A percentile compares a stretch with the other conserved stretches of the same genome.
These are phyloP conservation scores for Vitis hybrid DNA, from an alignment of 177 flowering plant species.

Conservation along the genomic window DNA sequence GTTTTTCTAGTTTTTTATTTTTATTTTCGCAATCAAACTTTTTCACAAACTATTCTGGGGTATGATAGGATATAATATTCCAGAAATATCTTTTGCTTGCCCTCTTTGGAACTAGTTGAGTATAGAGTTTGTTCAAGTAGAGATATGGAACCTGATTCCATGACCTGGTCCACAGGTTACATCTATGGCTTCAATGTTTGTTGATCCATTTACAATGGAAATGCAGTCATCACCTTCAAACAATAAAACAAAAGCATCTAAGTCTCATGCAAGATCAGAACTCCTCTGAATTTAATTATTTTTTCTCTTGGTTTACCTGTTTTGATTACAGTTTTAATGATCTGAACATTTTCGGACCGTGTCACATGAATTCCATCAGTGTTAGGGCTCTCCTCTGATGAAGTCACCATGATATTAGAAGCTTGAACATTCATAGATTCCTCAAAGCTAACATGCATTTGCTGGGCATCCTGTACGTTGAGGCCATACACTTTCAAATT, in stretches of 20 bases:
- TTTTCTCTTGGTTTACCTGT: constrained; percentile 36
- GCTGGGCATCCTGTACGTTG: constrained; percentile 40
- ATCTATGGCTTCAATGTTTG: constrained; percentile 46
- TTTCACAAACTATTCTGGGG: too few species aligned
- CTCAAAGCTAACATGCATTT: constrained; percentile 48
- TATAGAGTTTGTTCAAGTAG: too few species aligned
- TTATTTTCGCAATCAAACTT: too few species aligned
- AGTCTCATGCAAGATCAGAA: too few species aligned
- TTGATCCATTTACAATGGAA: constrained; percentile 77
- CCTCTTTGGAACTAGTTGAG: too few species aligned
- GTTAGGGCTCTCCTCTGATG: constrained; percentile 71
- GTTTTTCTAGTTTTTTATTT: too few species aligned
- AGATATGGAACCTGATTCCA: constrained; percentile 69
- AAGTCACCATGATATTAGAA: constrained; percentile 27
- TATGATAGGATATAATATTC: too few species aligned
- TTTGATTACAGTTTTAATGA: constrained; percentile 28
- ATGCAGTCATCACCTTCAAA: constrained; percentile 93
- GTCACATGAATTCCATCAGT: constrained; percentile 77
- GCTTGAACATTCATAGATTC: constrained; percentile 37
- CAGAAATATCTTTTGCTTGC: too few species aligned
- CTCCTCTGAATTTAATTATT: neutral
- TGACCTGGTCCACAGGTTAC: constrained; percentile 96
- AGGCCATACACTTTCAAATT: constrained; percentile 35
- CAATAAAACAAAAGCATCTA: neutral
- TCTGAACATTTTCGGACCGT: constrained; percentile 26